A percentile compares a stretch with the other conserved stretches of the same genome.
Evolutionary conservation across 140 eudicot species (phyloP).

Genomic region (Ambrosia hybrid): DNA sequence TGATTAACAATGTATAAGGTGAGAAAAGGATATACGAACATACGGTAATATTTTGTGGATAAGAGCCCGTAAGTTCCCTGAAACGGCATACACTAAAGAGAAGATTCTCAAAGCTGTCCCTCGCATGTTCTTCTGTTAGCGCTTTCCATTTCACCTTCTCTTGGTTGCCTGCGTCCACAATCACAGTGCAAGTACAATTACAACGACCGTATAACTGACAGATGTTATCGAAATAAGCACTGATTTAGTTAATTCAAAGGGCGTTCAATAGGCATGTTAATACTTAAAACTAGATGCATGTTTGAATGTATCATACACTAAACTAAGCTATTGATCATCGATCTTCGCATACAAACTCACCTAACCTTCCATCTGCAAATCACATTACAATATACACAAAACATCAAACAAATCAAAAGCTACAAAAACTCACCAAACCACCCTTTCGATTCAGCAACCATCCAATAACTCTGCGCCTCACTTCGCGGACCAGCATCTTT

Average conservation of each 20-base stretch:
- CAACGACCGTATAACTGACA: too few relatives aligned
- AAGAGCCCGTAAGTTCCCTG: slow-evolving; percentile 90
- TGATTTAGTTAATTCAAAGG: too few relatives aligned
- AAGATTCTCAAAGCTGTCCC: slow-evolving; percentile 96
- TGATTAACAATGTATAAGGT: neutral
- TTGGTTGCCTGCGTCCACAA: slow-evolving; percentile 5
- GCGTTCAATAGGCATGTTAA: too few relatives aligned
- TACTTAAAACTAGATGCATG: neutral
- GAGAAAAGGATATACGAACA: slow-evolving; percentile 16
- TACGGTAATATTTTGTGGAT: slow-evolving; percentile 91
- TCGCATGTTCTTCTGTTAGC: slow-evolving; percentile 93
- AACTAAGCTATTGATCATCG: slow-evolving; percentile 1
- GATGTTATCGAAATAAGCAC: too few relatives aligned
- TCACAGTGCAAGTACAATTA: too few relatives aligned
- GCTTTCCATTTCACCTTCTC: slow-evolving; percentile 75
- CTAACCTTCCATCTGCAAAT: neutral
- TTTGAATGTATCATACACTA: neutral
- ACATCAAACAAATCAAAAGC: slow-evolving; percentile 12
- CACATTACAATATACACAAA: neutral
- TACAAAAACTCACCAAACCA: slow-evolving; percentile 85
- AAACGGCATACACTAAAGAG: slow-evolving; percentile 91
- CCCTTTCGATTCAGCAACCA: slow-evolving; percentile 90
- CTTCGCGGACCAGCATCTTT: slow-evolving; percentile 94
- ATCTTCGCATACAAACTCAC: neutral
- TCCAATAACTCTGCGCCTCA: slow-evolving; percentile 98